Percentiles rank a stretch among this genome's conserved stretches.
These are phyloP conservation scores for Sarocladiaceae sp. DNA, from an alignment of 2,329 filamentous ascomycete genomes.

Conservation along the genomic window DNA sequence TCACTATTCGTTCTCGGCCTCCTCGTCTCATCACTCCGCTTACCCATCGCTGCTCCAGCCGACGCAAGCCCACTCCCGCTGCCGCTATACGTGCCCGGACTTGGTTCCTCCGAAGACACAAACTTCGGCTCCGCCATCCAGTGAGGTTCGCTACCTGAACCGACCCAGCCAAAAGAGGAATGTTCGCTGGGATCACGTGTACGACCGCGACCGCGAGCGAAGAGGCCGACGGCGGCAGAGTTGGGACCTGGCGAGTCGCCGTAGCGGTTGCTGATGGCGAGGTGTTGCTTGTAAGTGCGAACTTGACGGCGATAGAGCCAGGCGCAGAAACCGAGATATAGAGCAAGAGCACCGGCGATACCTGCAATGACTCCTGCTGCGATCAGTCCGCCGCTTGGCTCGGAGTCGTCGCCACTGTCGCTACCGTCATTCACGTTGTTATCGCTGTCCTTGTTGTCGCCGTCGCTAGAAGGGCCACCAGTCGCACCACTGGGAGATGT, in stretches of 20 bases:
- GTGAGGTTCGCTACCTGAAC: slow-evolving; percentile 18
- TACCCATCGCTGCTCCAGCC: slow-evolving; percentile 12
- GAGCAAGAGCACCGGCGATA: slow-evolving; percentile 55
- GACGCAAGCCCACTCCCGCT: slow-evolving; percentile 10
- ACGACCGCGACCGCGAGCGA: slow-evolving; percentile 16
- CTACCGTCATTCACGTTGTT: too few relatives aligned
- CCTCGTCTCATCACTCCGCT: slow-evolving; percentile 22
- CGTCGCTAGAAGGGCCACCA: slow-evolving; percentile 22
- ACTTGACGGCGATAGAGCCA: slow-evolving; percentile 73
- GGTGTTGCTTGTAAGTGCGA: slow-evolving; percentile 64
- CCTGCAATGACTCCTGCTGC: slow-evolving; percentile 57
- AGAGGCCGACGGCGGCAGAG: slow-evolving; percentile 17
- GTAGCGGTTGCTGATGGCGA: slow-evolving; percentile 59
- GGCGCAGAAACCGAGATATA: slow-evolving; percentile 66
- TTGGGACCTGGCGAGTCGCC: slow-evolving; percentile 36
- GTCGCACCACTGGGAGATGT: slow-evolving; percentile 14
- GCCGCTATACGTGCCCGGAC: slow-evolving; percentile 17
- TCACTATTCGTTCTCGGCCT: slow-evolving; percentile 19
- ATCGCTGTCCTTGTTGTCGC: slow-evolving; percentile 27
- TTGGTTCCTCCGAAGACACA: slow-evolving; percentile 16
- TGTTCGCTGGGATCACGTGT: slow-evolving; percentile 9
- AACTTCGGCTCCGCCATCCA: slow-evolving; percentile 26
- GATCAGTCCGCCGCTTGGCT: slow-evolving; percentile 32
- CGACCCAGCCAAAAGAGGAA: slow-evolving; percentile 27
- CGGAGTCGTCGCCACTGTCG: slow-evolving; percentile 3